A percentile compares a stretch with the other conserved stretches of the same genome.
phyloP scores from a whole-genome alignment of 2,329 filamentous ascomycete genomes.

The Helminthosporium solani region DNA sequence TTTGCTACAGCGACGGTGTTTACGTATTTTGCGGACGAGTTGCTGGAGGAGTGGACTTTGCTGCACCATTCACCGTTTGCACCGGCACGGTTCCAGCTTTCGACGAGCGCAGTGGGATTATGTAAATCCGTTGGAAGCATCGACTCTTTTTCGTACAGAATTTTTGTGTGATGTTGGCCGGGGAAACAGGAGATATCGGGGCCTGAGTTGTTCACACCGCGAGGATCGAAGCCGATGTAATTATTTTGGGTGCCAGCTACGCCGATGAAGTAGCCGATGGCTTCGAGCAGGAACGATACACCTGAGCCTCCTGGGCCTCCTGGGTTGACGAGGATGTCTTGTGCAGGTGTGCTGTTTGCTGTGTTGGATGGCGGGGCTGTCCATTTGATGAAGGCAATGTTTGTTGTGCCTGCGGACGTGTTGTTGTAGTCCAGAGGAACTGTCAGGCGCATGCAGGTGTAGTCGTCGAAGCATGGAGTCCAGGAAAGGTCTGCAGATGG shows the following conservation, averaged over 20 bases:
- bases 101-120: slow-evolving; percentile 1
- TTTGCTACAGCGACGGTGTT: slow-evolving; percentile 1
- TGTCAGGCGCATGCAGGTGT: slow-evolving; percentile 51
- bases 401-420: slow-evolving; percentile 29
- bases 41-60: slow-evolving; percentile 2
- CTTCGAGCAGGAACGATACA: slow-evolving; percentile 33
- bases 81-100: slow-evolving; percentile 4
- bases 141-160: slow-evolving; percentile 5
- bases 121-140: slow-evolving; percentile 3
- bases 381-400: slow-evolving; percentile 49
- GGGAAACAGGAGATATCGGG: slow-evolving; percentile 38
- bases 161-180: slow-evolving; percentile 1
- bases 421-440: slow-evolving; percentile 47
- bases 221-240: slow-evolving; percentile 46
- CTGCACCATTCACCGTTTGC: slow-evolving; percentile 17
- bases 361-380: slow-evolving; percentile 39
- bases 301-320: slow-evolving; percentile 50
- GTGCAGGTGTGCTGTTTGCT: slow-evolving; percentile 48
- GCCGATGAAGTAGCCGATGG: not conserved
- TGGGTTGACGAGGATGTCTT: slow-evolving; percentile 52
- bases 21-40: not conserved
- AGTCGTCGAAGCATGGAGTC: slow-evolving; percentile 44
- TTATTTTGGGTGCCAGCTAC: slow-evolving; percentile 39
- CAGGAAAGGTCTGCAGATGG: slow-evolving; percentile 14
- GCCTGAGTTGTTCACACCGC: slow-evolving; percentile 42